Evolutionary conservation across 108 stramenopile genomes (phyloP), one percentile per base, ranked within the genome.

Genomic region (Skeletonema grethae): DNA sequence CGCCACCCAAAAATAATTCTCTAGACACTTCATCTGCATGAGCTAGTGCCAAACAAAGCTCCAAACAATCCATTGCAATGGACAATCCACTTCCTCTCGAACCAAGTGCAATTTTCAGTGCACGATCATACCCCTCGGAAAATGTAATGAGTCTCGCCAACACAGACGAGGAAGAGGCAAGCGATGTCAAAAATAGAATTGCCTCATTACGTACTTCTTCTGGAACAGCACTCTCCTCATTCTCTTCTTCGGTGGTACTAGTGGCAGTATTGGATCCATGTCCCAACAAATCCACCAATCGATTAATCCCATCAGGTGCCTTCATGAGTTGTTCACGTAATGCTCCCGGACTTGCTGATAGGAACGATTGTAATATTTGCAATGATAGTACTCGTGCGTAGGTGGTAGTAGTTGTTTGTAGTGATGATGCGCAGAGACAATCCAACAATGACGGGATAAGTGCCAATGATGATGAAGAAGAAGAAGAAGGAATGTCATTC

Each of bases 301-400:
- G 82, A 85, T 90, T 85, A 20, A 93, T 69, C 13, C 88, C 91
- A 75, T 93, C 89, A 6, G 91, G 91, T 9, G 89, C 91, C 62
- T 82, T 70, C 77, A 93, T 79, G 63, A 89, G 82, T 66, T 90
- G 88, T 20, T 73, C 65, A 38, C 82, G 67, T 22, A 87, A 77
- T 24, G 75, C 59, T 29, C 66, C 71, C 10, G 85, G 80, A 61
- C 64, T 76, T 13, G 64, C 35, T 2, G 67, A 56, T 30, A 76
- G 72, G 10, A 88, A 43, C 25, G 81, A 41, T 57, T 78, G 61
- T 45, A 92, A 59, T 3, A 84, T 58, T 70, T 90, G 84, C 7
- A 90, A 61, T 0, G 85, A 82, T 31, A 92, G 56, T 11, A 92
- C 91, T 28, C 91, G 74, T 16, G 85, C 83, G 67, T 92, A 92